Base-by-base conservation (phyloP, 225 moss, liverwort and hornwort species). In the Bryoerythrophyllum caledonicum region DNA sequence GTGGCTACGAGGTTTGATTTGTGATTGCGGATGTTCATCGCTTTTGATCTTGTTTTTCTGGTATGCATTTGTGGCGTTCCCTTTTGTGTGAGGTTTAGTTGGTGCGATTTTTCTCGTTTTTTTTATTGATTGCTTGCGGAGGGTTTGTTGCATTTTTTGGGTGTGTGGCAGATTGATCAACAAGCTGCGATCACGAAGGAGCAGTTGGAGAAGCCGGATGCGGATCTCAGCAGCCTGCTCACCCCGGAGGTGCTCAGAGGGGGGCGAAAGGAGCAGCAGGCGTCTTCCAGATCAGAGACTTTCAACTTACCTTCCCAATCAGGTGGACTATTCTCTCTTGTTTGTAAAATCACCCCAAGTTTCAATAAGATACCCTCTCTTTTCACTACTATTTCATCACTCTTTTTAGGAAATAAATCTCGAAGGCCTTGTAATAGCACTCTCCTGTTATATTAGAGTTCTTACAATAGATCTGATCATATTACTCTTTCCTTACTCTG, bases 141-240 rank as follows among this genome's bases (percentile, higher is more conserved):
- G 34, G 63, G 41, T 20, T 72, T 72, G 15, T 28, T 70, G 20
- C 16, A 20, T 60, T 72, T 49, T n/a, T 41, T 59, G 65, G 74
- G 37, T 74, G 53, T 76, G 43, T 71, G 38, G 64, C 77, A 94
- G 91, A 88, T 94, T 70, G 93, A 94, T 63, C 88, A 94, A 44
- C 91, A 94, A 85, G 93, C 93, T 61, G 93, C 93, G 24, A 90
- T 81, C 30, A 84, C 84, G 4, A 84, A 84, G 48, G 84, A 84
- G 41, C 84, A 90, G 19, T 75, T 91, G n/a, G 81, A 82, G 26
- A 91, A 90, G 52, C 84, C 84, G 24, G 88, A 90, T 20, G 74
- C 81, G 56, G 83, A 81, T 61, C 68, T 79, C 8, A 73, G 73
- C 27, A 79, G 81, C 64, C 65, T 76, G 7, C 76, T 77, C 28